Conservation (phyloP, 176 grass and related monocot species). For the Eleusine indica region DNA sequence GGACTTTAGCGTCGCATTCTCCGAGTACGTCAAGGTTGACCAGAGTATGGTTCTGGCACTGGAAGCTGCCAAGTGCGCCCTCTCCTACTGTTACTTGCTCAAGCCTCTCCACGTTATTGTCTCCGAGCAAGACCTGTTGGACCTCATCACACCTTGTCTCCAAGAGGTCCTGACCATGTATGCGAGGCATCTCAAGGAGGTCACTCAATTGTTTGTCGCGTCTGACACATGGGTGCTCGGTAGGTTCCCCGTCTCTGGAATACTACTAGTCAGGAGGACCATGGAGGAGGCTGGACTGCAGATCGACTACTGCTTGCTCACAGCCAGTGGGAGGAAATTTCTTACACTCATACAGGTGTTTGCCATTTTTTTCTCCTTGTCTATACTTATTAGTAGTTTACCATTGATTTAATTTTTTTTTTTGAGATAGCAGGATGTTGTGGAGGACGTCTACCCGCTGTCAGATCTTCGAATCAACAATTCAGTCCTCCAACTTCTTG, state of each 20-base stretch:
- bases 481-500: constrained; percentile 39
- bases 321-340: constrained; percentile 55
- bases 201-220: constrained; percentile 36
- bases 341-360: constrained; percentile 42
- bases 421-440: constrained; percentile 27
- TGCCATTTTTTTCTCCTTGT: no score
- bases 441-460: constrained; percentile 48
- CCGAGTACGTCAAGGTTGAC: constrained; percentile 14
- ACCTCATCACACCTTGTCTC: constrained; percentile 38
- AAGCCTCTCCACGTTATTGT: background rate
- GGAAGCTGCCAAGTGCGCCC: constrained; percentile 38
- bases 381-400: no score
- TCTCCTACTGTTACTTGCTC: constrained; percentile 41
- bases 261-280: background rate
- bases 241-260: constrained; percentile 44
- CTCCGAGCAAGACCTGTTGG: constrained; percentile 29
- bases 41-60: constrained; percentile 27
- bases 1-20: constrained; percentile 37
- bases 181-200: constrained; percentile 35
- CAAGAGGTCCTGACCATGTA: constrained; percentile 39
- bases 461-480: constrained; percentile 38
- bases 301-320: constrained; percentile 49
- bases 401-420: no score
- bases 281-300: background rate
- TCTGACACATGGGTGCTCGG: constrained; percentile 42